phyloP scores from a whole-genome alignment of 345 rosid species.

The Rhodamnia argentea region DNA sequence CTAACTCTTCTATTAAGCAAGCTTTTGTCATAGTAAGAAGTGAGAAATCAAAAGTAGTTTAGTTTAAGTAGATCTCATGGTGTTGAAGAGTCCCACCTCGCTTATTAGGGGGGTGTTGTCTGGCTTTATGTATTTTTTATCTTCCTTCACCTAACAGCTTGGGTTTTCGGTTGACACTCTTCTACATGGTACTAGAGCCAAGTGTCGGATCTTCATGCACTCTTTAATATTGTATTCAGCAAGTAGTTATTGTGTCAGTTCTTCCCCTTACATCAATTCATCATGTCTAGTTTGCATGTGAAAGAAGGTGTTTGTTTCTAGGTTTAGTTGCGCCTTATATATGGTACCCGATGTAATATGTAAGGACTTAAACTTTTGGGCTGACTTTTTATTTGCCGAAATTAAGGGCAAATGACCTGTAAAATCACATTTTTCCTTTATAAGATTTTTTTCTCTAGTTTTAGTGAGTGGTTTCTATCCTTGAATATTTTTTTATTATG shows the following conservation, averaged over 20 bases:
- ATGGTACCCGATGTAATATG: not conserved
- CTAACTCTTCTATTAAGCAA: not conserved
- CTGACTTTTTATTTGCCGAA: not conserved
- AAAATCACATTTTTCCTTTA: not conserved
- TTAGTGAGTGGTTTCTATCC: not conserved
- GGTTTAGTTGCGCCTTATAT: not conserved
- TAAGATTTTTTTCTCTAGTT: not conserved
- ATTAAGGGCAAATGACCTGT: not conserved
- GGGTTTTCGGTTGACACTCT: not conserved
- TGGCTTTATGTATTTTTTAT: not conserved
- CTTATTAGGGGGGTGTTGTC: not conserved
- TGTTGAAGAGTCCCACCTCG: not conserved
- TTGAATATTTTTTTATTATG: not conserved
- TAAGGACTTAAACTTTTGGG: not conserved
- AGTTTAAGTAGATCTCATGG: not conserved
- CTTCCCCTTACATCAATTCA: not conserved
- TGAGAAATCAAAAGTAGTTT: not conserved
- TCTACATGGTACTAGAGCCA: not conserved
- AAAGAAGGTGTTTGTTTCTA: not conserved
- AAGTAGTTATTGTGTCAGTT: not conserved
- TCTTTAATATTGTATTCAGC: not conserved
- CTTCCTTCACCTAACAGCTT: not conserved
- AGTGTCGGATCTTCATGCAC: not conserved
- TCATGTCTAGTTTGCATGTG: not conserved
- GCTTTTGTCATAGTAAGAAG: not conserved